These are phyloP conservation scores for Beverwykella pulmonaria DNA, from an alignment of 495 filamentous ascomycete species.

Conservation along the genomic window DNA sequence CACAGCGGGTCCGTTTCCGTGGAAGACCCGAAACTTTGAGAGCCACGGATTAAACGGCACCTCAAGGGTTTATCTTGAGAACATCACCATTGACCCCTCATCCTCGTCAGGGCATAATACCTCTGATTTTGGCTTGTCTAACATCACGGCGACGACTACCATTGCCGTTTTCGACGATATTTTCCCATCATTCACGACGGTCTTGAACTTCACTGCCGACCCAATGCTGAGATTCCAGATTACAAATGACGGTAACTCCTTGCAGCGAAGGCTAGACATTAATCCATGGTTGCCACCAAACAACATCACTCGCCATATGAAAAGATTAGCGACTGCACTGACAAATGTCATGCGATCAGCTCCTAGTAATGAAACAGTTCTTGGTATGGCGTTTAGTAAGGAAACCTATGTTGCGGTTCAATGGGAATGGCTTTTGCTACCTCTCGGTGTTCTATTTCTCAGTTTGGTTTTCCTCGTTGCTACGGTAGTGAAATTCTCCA, in stretches of 20 bases:
- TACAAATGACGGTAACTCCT: not conserved
- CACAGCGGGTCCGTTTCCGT: slow-evolving; percentile 6
- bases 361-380: not conserved
- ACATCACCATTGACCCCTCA: slow-evolving; percentile 3
- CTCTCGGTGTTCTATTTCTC: slow-evolving; percentile 3
- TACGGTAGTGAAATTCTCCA: slow-evolving; percentile 3
- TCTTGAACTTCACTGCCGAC: not conserved
- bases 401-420: not conserved
- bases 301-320: slow-evolving; percentile 8
- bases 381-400: not conserved
- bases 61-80: not conserved
- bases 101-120: not conserved
- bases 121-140: slow-evolving; percentile 1
- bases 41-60: too few species aligned
- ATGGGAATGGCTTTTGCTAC: slow-evolving; percentile 12
- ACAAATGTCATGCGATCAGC: slow-evolving; percentile 11
- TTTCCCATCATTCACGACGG: slow-evolving; percentile 8
- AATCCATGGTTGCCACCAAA: slow-evolving; percentile 17
- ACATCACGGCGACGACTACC: slow-evolving; percentile 4
- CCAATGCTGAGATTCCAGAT: not conserved
- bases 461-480: slow-evolving; percentile 2
- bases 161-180: slow-evolving; percentile 4
- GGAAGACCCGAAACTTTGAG: too few species aligned
- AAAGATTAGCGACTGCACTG: slow-evolving; percentile 7
- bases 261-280: not conserved